phyloP scores from a whole-genome alignment of 805 yeast species.

The Teunomyces atbi region DNA sequence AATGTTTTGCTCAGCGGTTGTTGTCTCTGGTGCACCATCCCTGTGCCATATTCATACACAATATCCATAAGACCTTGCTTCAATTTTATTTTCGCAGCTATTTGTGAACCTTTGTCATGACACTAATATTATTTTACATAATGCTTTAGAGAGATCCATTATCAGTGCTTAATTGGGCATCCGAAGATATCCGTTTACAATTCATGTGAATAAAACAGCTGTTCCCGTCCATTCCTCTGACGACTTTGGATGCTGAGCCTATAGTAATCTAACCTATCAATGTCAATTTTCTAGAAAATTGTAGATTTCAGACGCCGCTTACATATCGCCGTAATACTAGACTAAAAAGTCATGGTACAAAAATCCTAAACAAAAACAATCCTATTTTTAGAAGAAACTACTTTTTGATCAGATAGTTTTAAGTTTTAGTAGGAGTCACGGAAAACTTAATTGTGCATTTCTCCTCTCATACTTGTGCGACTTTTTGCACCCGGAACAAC shows the following conservation, averaged over 20 bases:
- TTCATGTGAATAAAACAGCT: no score
- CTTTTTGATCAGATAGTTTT: background rate
- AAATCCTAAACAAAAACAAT: background rate
- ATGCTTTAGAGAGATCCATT: background rate
- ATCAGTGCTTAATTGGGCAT: no score
- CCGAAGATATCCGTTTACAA: no score
- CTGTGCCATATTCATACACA: background rate
- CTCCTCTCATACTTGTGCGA: background rate
- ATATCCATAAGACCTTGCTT: background rate
- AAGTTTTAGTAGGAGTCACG: background rate
- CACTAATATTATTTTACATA: background rate
- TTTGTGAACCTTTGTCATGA: slow-evolving; percentile 1
- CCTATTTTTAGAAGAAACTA: background rate
- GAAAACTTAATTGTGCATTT: background rate
- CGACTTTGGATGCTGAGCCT: no score
- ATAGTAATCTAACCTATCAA: no score
- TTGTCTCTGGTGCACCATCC: background rate
- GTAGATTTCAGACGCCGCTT: no score
- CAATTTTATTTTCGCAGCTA: background rate
- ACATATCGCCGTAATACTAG: no score
- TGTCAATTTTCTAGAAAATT: no score
- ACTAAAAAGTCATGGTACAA: no score
- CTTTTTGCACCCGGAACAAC: background rate
- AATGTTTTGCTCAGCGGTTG: no score
- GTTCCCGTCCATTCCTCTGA: no score